Evolutionary conservation across 1,284 basidiomycete genomes (phyloP).

Genomic region (Taiwanofungus camphoratus): DNA sequence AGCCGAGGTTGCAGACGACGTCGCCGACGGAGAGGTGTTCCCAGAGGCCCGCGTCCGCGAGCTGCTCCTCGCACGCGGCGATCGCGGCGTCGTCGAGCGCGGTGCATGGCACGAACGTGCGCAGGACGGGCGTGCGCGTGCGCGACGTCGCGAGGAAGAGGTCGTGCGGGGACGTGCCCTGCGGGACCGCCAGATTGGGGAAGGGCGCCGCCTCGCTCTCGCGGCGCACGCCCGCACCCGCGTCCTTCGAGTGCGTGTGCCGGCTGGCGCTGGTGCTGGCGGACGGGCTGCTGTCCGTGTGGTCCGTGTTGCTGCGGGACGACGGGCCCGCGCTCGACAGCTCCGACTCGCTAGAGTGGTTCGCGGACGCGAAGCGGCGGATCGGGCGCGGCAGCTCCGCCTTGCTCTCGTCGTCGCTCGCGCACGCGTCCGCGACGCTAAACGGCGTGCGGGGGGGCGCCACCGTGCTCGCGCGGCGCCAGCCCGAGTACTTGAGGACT

Average conservation of each 20-base stretch:
- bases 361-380: conserved; percentile 35
- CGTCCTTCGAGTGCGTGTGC: too few species aligned
- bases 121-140: conserved; percentile 62
- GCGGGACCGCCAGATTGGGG: conserved; percentile 14
- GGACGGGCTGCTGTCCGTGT: conserved; percentile 6
- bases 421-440: conserved; percentile 13
- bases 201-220: conserved; percentile 13
- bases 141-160: conserved; percentile 54
- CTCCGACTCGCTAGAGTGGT: conserved; percentile 37
- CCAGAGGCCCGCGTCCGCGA: conserved; percentile 61
- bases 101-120: conserved; percentile 68
- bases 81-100: conserved; percentile 45
- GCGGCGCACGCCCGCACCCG: conserved; percentile 8
- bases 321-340: conserved; percentile 28
- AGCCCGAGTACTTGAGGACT: conserved; percentile 44
- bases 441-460: conserved; percentile 13
- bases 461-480: conserved; percentile 36
- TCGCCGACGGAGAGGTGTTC: conserved; percentile 66
- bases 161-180: conserved; percentile 51
- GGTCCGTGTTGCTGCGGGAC: conserved; percentile 27
- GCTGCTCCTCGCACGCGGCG: conserved; percentile 55
- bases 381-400: conserved; percentile 30
- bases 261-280: conserved; percentile 2
- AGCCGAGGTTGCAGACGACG: conserved; percentile 72
- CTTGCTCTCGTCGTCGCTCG: conserved; percentile 35